Evolutionary conservation across 2,329 filamentous ascomycete genomes (phyloP).

Genomic region (Penicillium sp.): DNA sequence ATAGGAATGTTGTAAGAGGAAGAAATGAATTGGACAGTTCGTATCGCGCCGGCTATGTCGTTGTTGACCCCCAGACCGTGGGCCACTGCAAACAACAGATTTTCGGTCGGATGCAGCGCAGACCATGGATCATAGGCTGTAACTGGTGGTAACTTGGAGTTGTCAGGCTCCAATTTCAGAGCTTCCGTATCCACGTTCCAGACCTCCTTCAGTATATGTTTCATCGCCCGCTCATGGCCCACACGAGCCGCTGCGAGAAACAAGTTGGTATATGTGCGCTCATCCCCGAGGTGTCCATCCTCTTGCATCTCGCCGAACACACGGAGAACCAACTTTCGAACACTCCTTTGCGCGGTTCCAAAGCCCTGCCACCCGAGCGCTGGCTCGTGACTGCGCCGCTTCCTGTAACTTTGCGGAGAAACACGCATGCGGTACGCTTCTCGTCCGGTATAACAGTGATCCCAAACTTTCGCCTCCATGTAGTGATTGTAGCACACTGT

Average conservation of each 20-base stretch:
- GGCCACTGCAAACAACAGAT: slow-evolving; percentile 66
- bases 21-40: slow-evolving; percentile 65
- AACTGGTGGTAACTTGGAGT: slow-evolving; percentile 36
- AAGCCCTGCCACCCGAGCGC: slow-evolving; percentile 34
- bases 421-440: slow-evolving; percentile 45
- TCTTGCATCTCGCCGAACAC: slow-evolving; percentile 54
- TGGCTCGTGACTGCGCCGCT: slow-evolving; percentile 25
- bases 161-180: slow-evolving; percentile 39
- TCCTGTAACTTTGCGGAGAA: slow-evolving; percentile 34
- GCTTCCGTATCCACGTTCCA: slow-evolving; percentile 57
- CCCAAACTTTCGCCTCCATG: slow-evolving; percentile 54
- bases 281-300: slow-evolving; percentile 49
- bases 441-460: slow-evolving; percentile 42
- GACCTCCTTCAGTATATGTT: slow-evolving; percentile 52
- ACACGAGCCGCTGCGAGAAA: slow-evolving; percentile 57
- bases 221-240: slow-evolving; percentile 52
- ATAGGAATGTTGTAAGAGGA: slow-evolving; percentile 61
- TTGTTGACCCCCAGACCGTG: slow-evolving; percentile 69
- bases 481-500: slow-evolving; percentile 56
- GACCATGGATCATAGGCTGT: slow-evolving; percentile 51
- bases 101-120: slow-evolving; percentile 59
- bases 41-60: slow-evolving; percentile 60
- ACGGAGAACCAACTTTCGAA: slow-evolving; percentile 38
- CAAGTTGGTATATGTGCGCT: slow-evolving; percentile 56
- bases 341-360: slow-evolving; percentile 33